Evolutionary conservation across 345 rosid genomes (phyloP).

Genomic region (Sonneratia caseolaris): DNA sequence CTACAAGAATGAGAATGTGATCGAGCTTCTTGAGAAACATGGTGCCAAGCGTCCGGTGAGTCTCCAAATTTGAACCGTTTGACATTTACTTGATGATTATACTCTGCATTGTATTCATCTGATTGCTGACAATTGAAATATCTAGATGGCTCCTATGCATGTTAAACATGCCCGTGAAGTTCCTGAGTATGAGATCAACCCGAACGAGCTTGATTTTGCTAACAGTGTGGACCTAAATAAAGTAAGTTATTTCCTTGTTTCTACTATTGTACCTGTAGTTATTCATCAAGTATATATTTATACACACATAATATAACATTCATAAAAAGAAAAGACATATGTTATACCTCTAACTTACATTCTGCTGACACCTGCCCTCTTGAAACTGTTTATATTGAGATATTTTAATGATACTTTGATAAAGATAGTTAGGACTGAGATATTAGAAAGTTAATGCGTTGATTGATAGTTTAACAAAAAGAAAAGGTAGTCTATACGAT

Average conservation of each 20-base stretch:
- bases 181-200: slow-evolving; percentile 81
- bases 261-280: not conserved
- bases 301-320: no score
- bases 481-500: not conserved
- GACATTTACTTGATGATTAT: not conserved
- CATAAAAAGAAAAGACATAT: no score
- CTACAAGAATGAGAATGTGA: slow-evolving; percentile 68
- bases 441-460: not conserved
- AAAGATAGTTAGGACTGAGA: not conserved
- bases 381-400: not conserved
- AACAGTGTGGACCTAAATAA: slow-evolving; percentile 65
- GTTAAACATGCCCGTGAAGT: slow-evolving; percentile 79
- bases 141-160: slow-evolving; percentile 86
- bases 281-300: no score
- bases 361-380: not conserved
- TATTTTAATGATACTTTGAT: not conserved
- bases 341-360: not conserved
- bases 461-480: not conserved
- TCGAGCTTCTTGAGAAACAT: slow-evolving; percentile 60
- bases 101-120: not conserved
- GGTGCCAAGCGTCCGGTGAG: slow-evolving; percentile 83
- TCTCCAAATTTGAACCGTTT: slow-evolving; percentile 3
- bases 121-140: not conserved
- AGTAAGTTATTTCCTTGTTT: slow-evolving; percentile 21
- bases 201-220: slow-evolving; percentile 68